Evolutionary conservation across 148 eudicot genomes (phyloP), one percentile per base, ranked within the genome.

Genomic region (Nyssa sinensis): DNA sequence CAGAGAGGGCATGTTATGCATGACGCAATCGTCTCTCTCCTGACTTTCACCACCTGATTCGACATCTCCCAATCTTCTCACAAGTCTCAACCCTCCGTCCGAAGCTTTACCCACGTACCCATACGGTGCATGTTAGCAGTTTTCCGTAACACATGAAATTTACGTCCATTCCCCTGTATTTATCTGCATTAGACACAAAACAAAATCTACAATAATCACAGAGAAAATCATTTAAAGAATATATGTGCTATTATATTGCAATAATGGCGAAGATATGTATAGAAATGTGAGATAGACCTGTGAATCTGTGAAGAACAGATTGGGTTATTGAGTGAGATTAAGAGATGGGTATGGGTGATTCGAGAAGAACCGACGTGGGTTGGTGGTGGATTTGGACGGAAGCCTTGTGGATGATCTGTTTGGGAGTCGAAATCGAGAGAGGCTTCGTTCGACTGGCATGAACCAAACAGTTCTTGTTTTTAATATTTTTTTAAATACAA

Each of bases 1-100:
- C 98, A 94, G 30, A 94, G 84, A 53, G 98, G 96, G 75, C 98
- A 94, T 76, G 89, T 94, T 91, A 94, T 88, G 94, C 97, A 91
- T 89, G 96, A 84, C 65, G 82, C 87, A 57, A 93, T 69, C 71
- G 77, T 75, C 71, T 87, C 89, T 75, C 91, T 83, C 77, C 83
- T 82, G 57, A 93, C 87, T 51, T 77, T 86, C 82, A 82, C 94
- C 66, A 87, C 84, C 75, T 85, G 91, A 81, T 79, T 82, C 85
- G 87, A 69, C 97, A 89, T 91, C 78, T 72, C 75, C 57, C 63
- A 28, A 73, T 57, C 32, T 47, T 31, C 64, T 67, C 14, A 68
- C 55, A 33, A 30, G 14, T 16, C 57, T 30, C 61, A 33, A 62
- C 37, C 67, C 74, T 70, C 64, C 24, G 34, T 70, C 64, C 64